Evolutionary conservation across 768 basidiomycete species (phyloP).

Genomic region (Cubamyces lactineus): DNA sequence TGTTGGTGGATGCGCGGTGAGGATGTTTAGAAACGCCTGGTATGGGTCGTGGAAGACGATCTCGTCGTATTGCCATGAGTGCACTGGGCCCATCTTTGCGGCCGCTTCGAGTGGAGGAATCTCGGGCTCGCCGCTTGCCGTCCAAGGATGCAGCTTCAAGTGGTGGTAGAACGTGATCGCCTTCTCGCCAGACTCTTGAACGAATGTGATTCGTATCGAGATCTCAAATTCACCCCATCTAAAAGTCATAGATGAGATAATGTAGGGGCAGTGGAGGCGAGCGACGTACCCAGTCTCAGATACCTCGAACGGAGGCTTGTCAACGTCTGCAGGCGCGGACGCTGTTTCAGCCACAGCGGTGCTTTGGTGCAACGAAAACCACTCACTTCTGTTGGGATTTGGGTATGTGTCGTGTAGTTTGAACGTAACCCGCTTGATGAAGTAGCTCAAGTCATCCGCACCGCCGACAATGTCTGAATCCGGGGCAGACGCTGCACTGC

Average conservation of each 20-base stretch:
- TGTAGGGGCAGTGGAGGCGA: not conserved
- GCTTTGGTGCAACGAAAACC: not conserved
- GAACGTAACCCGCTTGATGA: slow-evolving; percentile 96
- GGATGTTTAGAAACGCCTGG: slow-evolving; percentile 78
- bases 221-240: slow-evolving; percentile 99
- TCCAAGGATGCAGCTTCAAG: slow-evolving; percentile 94
- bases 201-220: slow-evolving; percentile 87
- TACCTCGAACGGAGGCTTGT: slow-evolving; percentile 93
- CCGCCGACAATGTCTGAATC: slow-evolving; percentile 84
- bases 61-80: slow-evolving; percentile 99
- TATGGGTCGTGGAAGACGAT: slow-evolving; percentile 95
- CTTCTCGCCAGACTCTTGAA: slow-evolving; percentile 90
- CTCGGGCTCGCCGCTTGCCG: slow-evolving; percentile 64
- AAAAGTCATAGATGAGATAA: no score
- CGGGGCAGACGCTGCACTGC: slow-evolving; percentile 79
- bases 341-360: slow-evolving; percentile 5
- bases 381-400: slow-evolving; percentile 85
- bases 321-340: slow-evolving; percentile 60
- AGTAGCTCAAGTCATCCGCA: slow-evolving; percentile 86
- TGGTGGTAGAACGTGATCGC: slow-evolving; percentile 87
- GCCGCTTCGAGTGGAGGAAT: slow-evolving; percentile 70
- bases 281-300: slow-evolving; percentile 85
- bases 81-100: slow-evolving; percentile 74
- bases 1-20: slow-evolving; percentile 83
- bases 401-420: slow-evolving; percentile 97